Conservation (phyloP, 208 protist species). For the Herpetomonas tarakana region DNA sequence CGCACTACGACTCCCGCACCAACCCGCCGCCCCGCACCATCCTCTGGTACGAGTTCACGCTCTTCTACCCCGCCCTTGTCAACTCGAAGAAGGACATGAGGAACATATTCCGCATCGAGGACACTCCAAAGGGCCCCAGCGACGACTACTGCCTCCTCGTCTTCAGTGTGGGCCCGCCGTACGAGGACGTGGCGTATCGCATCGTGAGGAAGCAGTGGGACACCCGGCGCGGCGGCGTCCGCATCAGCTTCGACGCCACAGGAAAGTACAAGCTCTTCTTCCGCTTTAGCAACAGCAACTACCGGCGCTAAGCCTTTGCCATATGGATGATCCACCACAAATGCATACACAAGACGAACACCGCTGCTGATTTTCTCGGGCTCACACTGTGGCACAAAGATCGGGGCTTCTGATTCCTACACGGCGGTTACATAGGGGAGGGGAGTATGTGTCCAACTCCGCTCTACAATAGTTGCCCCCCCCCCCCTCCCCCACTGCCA, state of each 20-base stretch:
- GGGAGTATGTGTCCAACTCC: no score
- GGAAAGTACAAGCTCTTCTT: conserved; percentile 84
- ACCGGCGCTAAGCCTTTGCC: conserved; percentile 40
- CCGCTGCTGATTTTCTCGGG: no score
- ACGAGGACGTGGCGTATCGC: conserved; percentile 98
- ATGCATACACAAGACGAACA: no score
- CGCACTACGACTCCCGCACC: conserved; percentile 97
- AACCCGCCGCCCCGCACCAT: conserved; percentile 99
- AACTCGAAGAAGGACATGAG: conserved; percentile 89
- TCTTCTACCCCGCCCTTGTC: conserved; percentile 98
- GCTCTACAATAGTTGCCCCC: no score
- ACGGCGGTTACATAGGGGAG: no score
- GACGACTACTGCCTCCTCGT: conserved; percentile 92
- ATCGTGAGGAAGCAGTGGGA: conserved; percentile 98
- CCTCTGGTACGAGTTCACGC: conserved; percentile 99
- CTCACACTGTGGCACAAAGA: no score
- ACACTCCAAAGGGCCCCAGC: conserved; percentile 52
- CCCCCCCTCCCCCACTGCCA: no score
- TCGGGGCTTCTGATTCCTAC: no score
- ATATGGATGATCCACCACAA: conserved; percentile 1
- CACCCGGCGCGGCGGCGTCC: conserved; percentile 90
- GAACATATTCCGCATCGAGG: conserved; percentile 91
- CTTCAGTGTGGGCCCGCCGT: conserved; percentile 96
- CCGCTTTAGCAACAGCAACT: conserved; percentile 86
- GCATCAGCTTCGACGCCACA: conserved; percentile 93